Evolutionary conservation across 1,139 yeast genomes (phyloP), one percentile per base, ranked within the genome.

Genomic region (Sugiyamaella paludigena): DNA sequence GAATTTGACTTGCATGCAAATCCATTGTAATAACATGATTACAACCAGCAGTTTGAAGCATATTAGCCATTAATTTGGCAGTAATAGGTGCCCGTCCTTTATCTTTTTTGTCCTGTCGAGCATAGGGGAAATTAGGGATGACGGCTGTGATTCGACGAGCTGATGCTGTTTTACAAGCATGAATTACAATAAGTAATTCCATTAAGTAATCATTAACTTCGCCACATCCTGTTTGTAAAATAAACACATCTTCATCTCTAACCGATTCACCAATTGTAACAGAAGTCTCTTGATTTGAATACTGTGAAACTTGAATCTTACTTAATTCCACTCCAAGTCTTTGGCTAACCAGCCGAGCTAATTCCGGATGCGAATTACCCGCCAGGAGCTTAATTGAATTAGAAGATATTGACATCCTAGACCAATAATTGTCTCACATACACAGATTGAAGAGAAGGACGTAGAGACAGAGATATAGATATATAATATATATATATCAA

Each of bases 1-100:
- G 98, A 63, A 92, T 92, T 69, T 92, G 98, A n/a, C 96, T 84
- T n/a, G 98, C 98, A 64, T 92, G 98, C 61, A 92, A 75, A 66
- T 92, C 98, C 96, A 92, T 87, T 35, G 98, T 91, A 59, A 92
- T 91, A 37, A 92, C 95, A 69, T 92, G 98, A 68, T 89, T 83
- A 69, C 97, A 92, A 7, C 98, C 98, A 7, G 97, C 96, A 2
- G 96, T 86, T 47, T 92, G 87, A 53, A 92, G 75, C 85, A 92
- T 81, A 64, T 91, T 91, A 30, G 98, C 98, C 81, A 91, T 85
- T 56, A 91, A 77, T 69, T 89, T 91, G 45, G 98, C 98, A 9
- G 98, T 89, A 59, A 92, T 92, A 40, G 98, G 98, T 6, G 98
- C 98, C 63, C 98, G 78, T 50, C 92, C 83, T 71, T 92, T 92